Evolutionary conservation across 139 green algal genomes (phyloP).

Genomic region (Volvox africanus): DNA sequence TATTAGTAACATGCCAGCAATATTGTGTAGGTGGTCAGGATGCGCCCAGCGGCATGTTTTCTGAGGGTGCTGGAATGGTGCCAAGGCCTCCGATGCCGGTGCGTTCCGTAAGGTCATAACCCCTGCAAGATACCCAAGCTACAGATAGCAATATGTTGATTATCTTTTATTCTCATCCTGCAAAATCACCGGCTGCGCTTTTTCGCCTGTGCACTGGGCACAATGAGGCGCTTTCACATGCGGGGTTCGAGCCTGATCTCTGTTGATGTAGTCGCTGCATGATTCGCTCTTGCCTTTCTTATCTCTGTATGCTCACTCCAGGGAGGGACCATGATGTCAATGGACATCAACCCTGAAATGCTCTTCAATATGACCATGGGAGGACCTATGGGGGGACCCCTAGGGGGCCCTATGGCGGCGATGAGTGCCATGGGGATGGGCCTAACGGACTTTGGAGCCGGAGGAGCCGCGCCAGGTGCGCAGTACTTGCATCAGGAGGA

Average conservation of each 20-base stretch:
- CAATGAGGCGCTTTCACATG: too few relatives aligned
- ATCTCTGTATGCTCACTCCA: neutral
- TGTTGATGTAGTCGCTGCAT: too few relatives aligned
- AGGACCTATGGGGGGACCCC: neutral
- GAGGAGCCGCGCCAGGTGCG: neutral
- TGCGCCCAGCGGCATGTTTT: neutral
- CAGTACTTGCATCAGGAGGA: too few relatives aligned
- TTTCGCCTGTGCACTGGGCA: too few relatives aligned
- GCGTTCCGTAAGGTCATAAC: neutral
- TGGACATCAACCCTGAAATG: conserved; percentile 26
- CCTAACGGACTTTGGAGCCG: conserved; percentile 1
- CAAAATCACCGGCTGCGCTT: too few relatives aligned
- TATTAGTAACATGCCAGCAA: too few relatives aligned
- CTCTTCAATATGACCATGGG: conserved; percentile 7
- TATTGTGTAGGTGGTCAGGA: neutral
- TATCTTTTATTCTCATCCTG: too few relatives aligned
- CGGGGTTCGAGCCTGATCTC: too few relatives aligned
- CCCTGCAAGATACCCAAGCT: too few relatives aligned
- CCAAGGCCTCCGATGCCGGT: neutral
- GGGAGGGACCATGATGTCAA: conserved; percentile 1
- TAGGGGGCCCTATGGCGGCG: neutral
- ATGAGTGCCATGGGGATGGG: conserved; percentile 20
- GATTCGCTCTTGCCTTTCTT: neutral
- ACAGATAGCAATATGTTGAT: too few relatives aligned
- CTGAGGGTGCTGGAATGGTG: neutral